Percentiles rank a stretch among this genome's conserved stretches.
Evolutionary conservation across 257 asterid genomes (phyloP).

Genomic region (Scutellaria galericulata): DNA sequence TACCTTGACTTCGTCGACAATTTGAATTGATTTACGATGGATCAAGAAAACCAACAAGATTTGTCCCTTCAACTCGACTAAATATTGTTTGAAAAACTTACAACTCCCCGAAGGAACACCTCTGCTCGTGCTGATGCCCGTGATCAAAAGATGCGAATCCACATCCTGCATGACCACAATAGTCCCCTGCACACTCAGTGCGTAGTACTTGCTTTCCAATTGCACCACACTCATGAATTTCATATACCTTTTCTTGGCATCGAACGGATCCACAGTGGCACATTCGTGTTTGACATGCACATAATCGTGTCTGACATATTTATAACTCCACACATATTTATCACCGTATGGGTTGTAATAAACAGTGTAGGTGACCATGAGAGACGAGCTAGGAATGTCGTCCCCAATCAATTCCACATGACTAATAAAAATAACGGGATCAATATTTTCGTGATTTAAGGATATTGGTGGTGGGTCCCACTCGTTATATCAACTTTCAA

Average conservation of each 20-base stretch:
- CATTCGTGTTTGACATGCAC: neutral
- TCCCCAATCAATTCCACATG: too few species aligned
- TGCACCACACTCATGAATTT: conserved; percentile 11
- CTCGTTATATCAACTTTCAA: too few species aligned
- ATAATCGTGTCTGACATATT: too few species aligned
- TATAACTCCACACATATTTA: too few species aligned
- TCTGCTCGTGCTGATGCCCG: conserved; percentile 23
- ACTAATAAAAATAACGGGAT: too few species aligned
- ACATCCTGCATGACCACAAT: conserved; percentile 38
- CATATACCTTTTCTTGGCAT: conserved; percentile 5
- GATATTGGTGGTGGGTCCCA: too few species aligned
- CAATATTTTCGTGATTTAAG: too few species aligned
- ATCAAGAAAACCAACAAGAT: neutral
- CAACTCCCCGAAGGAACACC: conserved; percentile 38
- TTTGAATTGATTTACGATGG: neutral
- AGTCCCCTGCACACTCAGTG: conserved; percentile 44
- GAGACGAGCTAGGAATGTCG: too few species aligned
- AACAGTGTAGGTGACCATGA: too few species aligned
- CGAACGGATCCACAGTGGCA: neutral
- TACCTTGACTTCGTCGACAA: neutral
- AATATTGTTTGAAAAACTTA: conserved; percentile 35
- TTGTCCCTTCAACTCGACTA: conserved; percentile 33
- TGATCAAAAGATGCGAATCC: conserved; percentile 22
- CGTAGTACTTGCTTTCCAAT: conserved; percentile 28
- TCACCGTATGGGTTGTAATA: too few species aligned